These are phyloP conservation scores for Lignosus rhinocerotis DNA, from an alignment of 1,284 basidiomycete species.

Conservation along the genomic window DNA sequence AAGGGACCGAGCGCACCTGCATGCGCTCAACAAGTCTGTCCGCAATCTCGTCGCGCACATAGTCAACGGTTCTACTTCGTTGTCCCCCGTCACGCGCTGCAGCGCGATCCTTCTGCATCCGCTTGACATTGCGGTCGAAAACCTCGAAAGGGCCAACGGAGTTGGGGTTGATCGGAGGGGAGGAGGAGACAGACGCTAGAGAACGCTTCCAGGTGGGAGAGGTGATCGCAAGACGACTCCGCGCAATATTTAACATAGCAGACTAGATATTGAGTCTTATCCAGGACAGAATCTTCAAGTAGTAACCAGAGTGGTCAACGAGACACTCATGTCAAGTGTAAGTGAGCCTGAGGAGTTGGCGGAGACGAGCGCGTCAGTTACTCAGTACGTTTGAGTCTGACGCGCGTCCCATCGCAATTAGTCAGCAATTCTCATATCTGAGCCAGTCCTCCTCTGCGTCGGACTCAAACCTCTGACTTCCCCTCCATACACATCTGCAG, in stretches of 20 bases:
- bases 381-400: conserved; percentile 5
- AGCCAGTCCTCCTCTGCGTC: neutral
- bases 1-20: conserved; percentile 48
- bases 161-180: conserved; percentile 40
- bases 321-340: no score
- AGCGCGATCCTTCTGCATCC: conserved; percentile 79
- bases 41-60: conserved; percentile 88
- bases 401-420: conserved; percentile 12
- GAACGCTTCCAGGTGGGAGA: conserved; percentile 6
- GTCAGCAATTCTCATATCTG: conserved; percentile 1
- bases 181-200: conserved; percentile 31
- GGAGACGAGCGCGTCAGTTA: neutral
- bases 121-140: conserved; percentile 89
- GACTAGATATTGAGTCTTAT: neutral
- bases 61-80: conserved; percentile 83
- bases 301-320: no score
- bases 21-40: conserved; percentile 90
- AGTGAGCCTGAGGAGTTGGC: neutral
- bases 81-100: conserved; percentile 56
- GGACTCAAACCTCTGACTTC: neutral
- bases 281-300: no score
- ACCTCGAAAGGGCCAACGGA: conserved; percentile 70
- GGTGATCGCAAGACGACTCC: neutral
- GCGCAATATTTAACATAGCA: conserved; percentile 6
- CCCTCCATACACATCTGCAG: neutral